phyloP scores from a whole-genome alignment of 2,329 filamentous ascomycete genomes.

The Penicillium digitatum region DNA sequence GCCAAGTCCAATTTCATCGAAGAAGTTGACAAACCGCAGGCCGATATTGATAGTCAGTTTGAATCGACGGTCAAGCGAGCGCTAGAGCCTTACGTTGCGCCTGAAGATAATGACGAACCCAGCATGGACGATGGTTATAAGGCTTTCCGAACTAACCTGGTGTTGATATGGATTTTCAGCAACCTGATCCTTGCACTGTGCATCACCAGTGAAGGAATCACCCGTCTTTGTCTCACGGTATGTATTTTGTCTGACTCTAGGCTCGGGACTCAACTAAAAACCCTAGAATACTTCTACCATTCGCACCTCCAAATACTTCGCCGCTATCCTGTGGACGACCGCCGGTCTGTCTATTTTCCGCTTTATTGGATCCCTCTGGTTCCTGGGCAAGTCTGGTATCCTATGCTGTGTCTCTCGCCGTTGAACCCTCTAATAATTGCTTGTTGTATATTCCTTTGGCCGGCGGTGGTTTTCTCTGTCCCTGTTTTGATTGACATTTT shows the following conservation, averaged over 20 bases:
- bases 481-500: background rate
- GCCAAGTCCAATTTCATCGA: slow-evolving; percentile 83
- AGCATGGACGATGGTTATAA: slow-evolving; percentile 96
- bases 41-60: slow-evolving; percentile 95
- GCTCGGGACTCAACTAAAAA: background rate
- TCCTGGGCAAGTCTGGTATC: slow-evolving; percentile 86
- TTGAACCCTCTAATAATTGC: slow-evolving; percentile 35
- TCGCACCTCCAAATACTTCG: slow-evolving; percentile 85
- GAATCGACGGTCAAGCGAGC: slow-evolving; percentile 92
- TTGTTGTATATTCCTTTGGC: slow-evolving; percentile 8
- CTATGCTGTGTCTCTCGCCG: slow-evolving; percentile 89
- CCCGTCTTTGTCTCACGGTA: slow-evolving; percentile 77
- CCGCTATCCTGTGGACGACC: slow-evolving; percentile 81
- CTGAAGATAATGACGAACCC: slow-evolving; percentile 71
- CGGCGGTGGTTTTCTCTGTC: background rate
- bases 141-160: slow-evolving; percentile 92
- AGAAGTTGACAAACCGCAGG: slow-evolving; percentile 91
- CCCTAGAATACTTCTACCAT: slow-evolving; percentile 58
- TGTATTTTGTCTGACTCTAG: slow-evolving; percentile 42
- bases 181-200: slow-evolving; percentile 78
- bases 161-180: slow-evolving; percentile 88
- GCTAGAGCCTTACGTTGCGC: slow-evolving; percentile 72
- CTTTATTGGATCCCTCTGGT: slow-evolving; percentile 86
- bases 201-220: slow-evolving; percentile 81
- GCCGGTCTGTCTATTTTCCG: slow-evolving; percentile 76